Evolutionary conservation across 495 filamentous ascomycete species (phyloP).

Genomic region (Neurospora tetrasperma): DNA sequence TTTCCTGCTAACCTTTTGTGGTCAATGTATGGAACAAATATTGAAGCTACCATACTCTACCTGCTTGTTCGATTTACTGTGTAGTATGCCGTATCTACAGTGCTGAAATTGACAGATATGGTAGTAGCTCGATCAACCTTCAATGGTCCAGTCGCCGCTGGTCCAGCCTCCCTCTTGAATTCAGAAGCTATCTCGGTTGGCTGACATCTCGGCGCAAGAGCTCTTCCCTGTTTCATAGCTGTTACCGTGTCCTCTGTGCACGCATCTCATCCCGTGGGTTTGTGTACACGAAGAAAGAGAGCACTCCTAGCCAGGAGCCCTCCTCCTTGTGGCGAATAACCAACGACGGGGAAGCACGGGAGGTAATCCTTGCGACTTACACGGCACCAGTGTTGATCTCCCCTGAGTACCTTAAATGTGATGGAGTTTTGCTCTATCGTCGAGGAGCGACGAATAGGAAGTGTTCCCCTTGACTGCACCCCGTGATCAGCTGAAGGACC

Average conservation of each 20-base stretch:
- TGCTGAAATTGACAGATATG: not conserved
- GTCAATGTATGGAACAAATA: not conserved
- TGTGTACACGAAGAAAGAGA: not conserved
- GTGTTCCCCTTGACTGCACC: not conserved
- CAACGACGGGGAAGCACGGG: not conserved
- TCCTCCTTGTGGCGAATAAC: not conserved
- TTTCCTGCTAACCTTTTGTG: not conserved
- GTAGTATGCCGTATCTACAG: not conserved
- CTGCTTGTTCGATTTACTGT: not conserved
- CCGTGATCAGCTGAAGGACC: not conserved
- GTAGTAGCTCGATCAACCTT: not conserved
- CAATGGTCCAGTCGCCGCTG: not conserved
- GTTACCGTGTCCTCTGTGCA: not conserved
- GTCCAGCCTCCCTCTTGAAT: not conserved
- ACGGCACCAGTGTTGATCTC: not conserved
- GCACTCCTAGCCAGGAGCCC: not conserved
- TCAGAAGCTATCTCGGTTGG: not conserved
- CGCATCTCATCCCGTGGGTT: not conserved
- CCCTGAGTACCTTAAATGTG: not conserved
- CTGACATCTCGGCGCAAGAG: not conserved
- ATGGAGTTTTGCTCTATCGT: not conserved
- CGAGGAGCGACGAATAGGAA: not conserved
- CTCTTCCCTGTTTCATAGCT: not conserved
- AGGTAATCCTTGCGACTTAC: not conserved
- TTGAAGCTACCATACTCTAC: not conserved